Evolutionary conservation across 768 basidiomycete species (phyloP), one percentile per base, ranked within the genome.

Genomic region (Boletus huronensis): DNA sequence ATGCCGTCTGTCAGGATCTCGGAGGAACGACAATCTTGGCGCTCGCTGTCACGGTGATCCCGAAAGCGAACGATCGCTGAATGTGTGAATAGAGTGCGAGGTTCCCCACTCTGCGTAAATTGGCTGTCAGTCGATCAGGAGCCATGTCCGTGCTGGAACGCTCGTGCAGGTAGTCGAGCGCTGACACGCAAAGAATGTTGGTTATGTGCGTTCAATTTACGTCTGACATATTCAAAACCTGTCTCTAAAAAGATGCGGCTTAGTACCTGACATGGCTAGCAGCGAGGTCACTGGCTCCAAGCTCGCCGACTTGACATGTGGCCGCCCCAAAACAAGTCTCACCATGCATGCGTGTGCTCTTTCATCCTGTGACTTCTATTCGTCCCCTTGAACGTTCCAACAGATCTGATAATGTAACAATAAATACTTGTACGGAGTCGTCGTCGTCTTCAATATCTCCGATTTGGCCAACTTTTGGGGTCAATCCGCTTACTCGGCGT

Each of bases 361-460:
- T 26, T 54, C 25, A 2, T 34, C 48, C 57, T 52, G 47, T 50
- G 46, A 47, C 28, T 41, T 53, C 43, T 47, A 21, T 53, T 40
- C 14, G 23, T 56, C 40, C 65, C 65, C 61, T 51, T 44, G 65
- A 66, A 63, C 66, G 66, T 68, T 67, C 25, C 49, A 52, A 42
- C 38, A 58, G 50, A 42, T 42, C 54, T 54, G 52, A 46, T 32
- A 41, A 47, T 43, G 52, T 31, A 34, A 42, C 36, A 31, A 55
- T 44, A 28, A 25, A 25, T 25, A 28, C 31, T 44, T 14, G 48
- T 25, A 29, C 48, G 48, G 50, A 39, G n/a, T 48, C 45, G 26
- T 45, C 23, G n/a, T 48, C 45, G 26, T 45, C 23, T 19, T 19
- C 50, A 28, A 39, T 50, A 48, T 46, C 31, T 58, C 52, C 42